Conservation (phyloP, 2,329 filamentous ascomycete species). For the Gnomoniopsis sp. region DNA sequence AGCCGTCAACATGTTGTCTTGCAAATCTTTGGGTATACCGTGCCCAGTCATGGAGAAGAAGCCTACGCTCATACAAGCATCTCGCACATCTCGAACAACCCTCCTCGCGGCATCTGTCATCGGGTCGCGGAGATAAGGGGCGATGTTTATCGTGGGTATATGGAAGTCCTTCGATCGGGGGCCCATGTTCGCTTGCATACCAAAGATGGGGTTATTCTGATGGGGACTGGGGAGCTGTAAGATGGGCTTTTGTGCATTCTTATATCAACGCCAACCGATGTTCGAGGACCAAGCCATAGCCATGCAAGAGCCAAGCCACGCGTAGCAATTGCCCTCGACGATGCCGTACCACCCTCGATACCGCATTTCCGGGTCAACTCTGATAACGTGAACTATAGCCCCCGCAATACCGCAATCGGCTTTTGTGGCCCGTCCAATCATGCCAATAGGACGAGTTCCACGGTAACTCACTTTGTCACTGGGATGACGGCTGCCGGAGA, state of each 20-base stretch:
- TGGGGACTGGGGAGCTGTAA: background rate
- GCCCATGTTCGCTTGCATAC: background rate
- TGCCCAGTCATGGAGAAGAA: constrained; percentile 30
- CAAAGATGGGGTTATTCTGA: background rate
- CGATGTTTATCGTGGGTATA: constrained; percentile 32
- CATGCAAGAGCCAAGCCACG: background rate
- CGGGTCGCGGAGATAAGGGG: constrained; percentile 29
- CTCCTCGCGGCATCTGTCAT: constrained; percentile 23
- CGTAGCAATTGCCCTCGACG: background rate
- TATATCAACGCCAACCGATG: too few species aligned
- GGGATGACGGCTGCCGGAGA: background rate
- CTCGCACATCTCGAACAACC: constrained; percentile 29
- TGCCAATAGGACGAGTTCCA: background rate
- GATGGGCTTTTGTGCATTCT: too few species aligned
- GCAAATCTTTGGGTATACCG: constrained; percentile 21
- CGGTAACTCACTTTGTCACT: background rate
- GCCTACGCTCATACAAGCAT: constrained; percentile 29
- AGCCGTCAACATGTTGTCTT: constrained; percentile 20
- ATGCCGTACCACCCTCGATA: background rate
- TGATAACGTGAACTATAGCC: background rate
- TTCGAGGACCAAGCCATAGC: background rate
- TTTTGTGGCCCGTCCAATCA: background rate
- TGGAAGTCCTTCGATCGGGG: constrained; percentile 1
- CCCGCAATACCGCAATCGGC: background rate
- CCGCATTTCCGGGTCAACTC: background rate